A percentile compares a stretch with the other conserved stretches of the same genome.
Conservation (phyloP, 2,329 filamentous ascomycete species). For the Endothia cerciana region DNA sequence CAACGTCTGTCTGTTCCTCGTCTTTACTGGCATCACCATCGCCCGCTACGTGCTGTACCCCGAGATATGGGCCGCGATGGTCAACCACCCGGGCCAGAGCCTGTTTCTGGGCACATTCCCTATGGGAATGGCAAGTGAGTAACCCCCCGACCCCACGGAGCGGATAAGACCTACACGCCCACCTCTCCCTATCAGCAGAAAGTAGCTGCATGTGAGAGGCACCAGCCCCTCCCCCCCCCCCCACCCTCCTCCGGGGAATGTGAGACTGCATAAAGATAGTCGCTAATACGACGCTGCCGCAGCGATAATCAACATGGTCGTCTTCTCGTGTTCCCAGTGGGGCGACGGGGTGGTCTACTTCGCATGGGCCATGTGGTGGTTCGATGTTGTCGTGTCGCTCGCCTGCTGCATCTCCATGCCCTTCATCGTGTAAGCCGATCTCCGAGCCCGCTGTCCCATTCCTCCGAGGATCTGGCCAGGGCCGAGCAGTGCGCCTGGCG, state of each 20-base stretch:
- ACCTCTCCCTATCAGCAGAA: neutral
- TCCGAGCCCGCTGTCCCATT: conserved; percentile 65
- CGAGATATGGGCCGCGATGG: conserved; percentile 63
- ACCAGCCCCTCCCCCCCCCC: neutral
- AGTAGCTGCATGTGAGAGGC: conserved; percentile 1
- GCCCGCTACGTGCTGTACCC: conserved; percentile 64
- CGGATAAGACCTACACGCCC: neutral
- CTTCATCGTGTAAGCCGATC: conserved; percentile 58
- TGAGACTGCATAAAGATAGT: neutral
- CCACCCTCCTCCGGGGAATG: neutral
- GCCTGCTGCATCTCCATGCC: conserved; percentile 51
- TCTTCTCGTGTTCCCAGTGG: conserved; percentile 63
- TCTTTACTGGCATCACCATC: conserved; percentile 54
- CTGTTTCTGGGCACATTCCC: conserved; percentile 60
- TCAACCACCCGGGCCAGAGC: conserved; percentile 63
- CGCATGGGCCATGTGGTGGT: conserved; percentile 59
- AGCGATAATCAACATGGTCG: conserved; percentile 62
- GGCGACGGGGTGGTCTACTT: conserved; percentile 53
- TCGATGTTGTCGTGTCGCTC: conserved; percentile 51
- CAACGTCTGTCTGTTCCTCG: conserved; percentile 57
- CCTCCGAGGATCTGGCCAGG: no score
- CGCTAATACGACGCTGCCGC: conserved; percentile 9
- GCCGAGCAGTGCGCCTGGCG: no score
- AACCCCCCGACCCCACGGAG: no score
- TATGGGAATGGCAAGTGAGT: conserved; percentile 12